These are phyloP conservation scores for Prunus fruticosa DNA, from an alignment of 306 rosid genomes.

Conservation along the genomic window DNA sequence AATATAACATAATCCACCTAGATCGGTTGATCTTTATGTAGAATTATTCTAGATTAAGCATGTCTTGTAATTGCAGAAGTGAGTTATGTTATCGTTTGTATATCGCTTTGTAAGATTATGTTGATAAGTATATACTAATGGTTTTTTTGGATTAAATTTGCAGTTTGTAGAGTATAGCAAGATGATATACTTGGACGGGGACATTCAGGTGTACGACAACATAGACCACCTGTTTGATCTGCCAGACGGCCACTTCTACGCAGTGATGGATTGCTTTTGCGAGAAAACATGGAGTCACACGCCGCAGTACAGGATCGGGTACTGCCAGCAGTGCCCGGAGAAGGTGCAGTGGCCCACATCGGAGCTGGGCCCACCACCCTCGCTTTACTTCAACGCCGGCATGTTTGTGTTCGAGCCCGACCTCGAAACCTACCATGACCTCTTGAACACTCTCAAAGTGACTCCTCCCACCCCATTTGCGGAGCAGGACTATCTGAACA, in stretches of 20 bases:
- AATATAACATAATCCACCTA: too few species aligned
- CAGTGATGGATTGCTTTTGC: slow-evolving; percentile 84
- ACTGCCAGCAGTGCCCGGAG: slow-evolving; percentile 72
- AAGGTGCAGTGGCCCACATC: slow-evolving; percentile 52
- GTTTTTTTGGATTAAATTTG: not conserved
- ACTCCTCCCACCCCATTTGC: slow-evolving; percentile 73
- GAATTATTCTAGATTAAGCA: too few species aligned
- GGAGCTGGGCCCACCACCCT: slow-evolving; percentile 51
- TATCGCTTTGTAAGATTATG: too few species aligned
- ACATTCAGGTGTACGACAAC: slow-evolving; percentile 66
- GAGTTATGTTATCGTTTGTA: too few species aligned
- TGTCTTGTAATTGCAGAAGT: too few species aligned
- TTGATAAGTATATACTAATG: too few species aligned
- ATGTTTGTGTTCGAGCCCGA: slow-evolving; percentile 73
- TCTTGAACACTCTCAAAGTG: slow-evolving; percentile 33
- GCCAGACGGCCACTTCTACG: slow-evolving; percentile 52
- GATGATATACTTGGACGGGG: slow-evolving; percentile 79
- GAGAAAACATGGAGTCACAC: slow-evolving; percentile 80
- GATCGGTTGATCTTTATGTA: too few species aligned
- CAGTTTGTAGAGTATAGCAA: slow-evolving; percentile 74
- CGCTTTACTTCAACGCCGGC: slow-evolving; percentile 83
- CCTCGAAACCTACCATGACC: slow-evolving; percentile 38
- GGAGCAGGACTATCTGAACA: slow-evolving; percentile 74
- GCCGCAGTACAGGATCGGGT: slow-evolving; percentile 57
- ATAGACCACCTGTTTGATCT: slow-evolving; percentile 65